Percentiles rank a stretch among this genome's conserved stretches.
phyloP scores from a whole-genome alignment of 495 filamentous ascomycete species.

The Penicillium ucsense region DNA sequence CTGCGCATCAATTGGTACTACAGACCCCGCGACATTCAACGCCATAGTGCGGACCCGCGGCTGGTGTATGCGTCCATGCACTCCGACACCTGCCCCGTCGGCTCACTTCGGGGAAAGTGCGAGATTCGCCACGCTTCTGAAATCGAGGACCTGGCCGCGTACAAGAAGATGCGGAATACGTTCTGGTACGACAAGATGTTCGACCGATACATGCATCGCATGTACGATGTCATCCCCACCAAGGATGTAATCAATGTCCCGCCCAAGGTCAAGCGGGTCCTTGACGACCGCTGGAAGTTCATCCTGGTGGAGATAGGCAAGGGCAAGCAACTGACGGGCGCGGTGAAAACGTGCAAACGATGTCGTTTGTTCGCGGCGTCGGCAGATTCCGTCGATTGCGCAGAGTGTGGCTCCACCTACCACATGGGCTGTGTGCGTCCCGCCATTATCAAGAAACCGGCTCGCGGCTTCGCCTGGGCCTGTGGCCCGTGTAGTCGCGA shows the following conservation, averaged over 20 bases:
- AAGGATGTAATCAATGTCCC: slow-evolving; percentile 93
- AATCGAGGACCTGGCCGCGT: slow-evolving; percentile 71
- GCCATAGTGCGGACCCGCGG: slow-evolving; percentile 80
- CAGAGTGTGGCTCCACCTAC: slow-evolving; percentile 87
- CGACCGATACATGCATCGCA: slow-evolving; percentile 94
- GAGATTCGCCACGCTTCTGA: slow-evolving; percentile 78
- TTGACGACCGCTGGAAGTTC: slow-evolving; percentile 92
- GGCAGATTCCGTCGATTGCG: slow-evolving; percentile 95
- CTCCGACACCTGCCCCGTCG: slow-evolving; percentile 88
- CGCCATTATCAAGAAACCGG: slow-evolving; percentile 88
- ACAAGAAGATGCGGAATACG: slow-evolving; percentile 69
- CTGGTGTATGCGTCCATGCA: slow-evolving; percentile 96
- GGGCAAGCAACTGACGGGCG: slow-evolving; percentile 90
- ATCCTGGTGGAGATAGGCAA: slow-evolving; percentile 85
- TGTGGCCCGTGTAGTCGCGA: slow-evolving; percentile 92
- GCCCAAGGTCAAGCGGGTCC: slow-evolving; percentile 80
- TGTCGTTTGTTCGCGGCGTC: slow-evolving; percentile 83
- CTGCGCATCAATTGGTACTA: slow-evolving; percentile 98
- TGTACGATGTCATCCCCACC: slow-evolving; percentile 93
- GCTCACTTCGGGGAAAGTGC: slow-evolving; percentile 87
- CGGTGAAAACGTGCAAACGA: slow-evolving; percentile 91
- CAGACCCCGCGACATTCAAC: slow-evolving; percentile 87
- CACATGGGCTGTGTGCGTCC: slow-evolving; percentile 98
- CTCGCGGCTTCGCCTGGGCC: slow-evolving; percentile 95
- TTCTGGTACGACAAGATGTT: slow-evolving; percentile 99